Conservation (phyloP, 306 rosid genomes). For the Vigna radiata region DNA sequence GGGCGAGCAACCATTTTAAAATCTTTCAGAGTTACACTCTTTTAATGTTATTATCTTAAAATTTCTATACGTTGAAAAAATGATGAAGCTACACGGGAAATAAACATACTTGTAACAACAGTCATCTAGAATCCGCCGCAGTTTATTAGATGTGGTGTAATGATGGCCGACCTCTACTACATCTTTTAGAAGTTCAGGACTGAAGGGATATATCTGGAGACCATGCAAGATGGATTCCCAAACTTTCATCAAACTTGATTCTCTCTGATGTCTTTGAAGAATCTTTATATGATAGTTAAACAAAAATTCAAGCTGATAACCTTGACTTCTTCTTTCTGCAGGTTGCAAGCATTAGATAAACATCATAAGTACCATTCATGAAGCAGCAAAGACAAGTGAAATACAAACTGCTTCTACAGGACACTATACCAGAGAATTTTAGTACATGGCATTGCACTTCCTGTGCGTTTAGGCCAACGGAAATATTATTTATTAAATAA, state of each 20-base stretch:
- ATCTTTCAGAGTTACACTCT: background rate
- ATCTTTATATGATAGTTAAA: constrained; percentile 80
- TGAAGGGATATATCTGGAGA: constrained; percentile 81
- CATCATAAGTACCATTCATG: constrained; percentile 42
- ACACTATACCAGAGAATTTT: constrained; percentile 5
- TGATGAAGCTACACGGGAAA: constrained; percentile 6
- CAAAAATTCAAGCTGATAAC: constrained; percentile 80
- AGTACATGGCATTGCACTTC: constrained; percentile 20
- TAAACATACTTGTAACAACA: constrained; percentile 73
- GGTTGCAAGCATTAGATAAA: constrained; percentile 43
- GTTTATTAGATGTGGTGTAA: constrained; percentile 73
- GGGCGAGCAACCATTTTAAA: constrained; percentile 9
- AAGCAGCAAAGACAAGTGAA: constrained; percentile 17
- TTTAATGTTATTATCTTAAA: background rate
- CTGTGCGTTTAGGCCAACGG: background rate
- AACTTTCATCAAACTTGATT: constrained; percentile 64
- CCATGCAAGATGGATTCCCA: constrained; percentile 83
- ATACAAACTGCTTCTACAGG: constrained; percentile 27
- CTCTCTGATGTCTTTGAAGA: constrained; percentile 71
- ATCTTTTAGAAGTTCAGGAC: constrained; percentile 74
- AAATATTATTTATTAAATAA: constrained; percentile 7
- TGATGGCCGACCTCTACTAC: constrained; percentile 73
- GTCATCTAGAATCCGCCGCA: constrained; percentile 82
- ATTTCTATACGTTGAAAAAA: background rate
- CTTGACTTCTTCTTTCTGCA: constrained; percentile 85